phyloP scores from a whole-genome alignment of 208 protist species.

The Acanthamoeba rhysodes region DNA sequence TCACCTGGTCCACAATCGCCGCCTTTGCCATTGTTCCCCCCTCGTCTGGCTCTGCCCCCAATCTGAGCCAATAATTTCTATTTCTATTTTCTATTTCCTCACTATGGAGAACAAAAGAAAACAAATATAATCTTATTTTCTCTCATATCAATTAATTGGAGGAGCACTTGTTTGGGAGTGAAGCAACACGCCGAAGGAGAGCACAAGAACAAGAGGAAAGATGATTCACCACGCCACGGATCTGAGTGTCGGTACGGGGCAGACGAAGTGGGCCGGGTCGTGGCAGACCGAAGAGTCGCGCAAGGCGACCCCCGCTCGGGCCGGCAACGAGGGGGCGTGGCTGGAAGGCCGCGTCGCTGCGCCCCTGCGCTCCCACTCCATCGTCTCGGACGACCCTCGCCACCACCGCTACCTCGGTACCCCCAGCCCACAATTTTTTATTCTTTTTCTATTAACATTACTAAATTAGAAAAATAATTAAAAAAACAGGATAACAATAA shows the following conservation, averaged over 20 bases:
- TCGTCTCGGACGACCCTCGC: not conserved
- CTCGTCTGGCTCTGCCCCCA: not conserved
- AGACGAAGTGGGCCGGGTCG: slow-evolving; percentile 40
- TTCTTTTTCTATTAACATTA: not conserved
- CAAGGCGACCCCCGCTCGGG: not conserved
- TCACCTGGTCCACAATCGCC: slow-evolving; percentile 11
- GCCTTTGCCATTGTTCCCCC: no score
- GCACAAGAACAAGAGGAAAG: not conserved
- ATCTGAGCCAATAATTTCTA: not conserved
- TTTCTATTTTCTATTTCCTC: not conserved
- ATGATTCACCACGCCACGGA: slow-evolving; percentile 66
- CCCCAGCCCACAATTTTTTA: not conserved
- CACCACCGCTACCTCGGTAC: slow-evolving; percentile 49
- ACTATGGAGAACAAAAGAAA: no score
- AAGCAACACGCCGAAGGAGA: no score
- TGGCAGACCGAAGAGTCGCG: slow-evolving; percentile 22
- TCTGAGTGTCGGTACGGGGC: slow-evolving; percentile 3
- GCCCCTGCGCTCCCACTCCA: slow-evolving; percentile 35
- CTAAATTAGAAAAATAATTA: not conserved
- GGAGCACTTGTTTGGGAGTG: no score
- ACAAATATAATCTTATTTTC: no score
- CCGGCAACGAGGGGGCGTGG: not conserved
- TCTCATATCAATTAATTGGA: no score
- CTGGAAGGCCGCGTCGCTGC: not conserved
- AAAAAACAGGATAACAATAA: not conserved